A percentile compares a stretch with the other conserved stretches of the same genome.
These are phyloP conservation scores for Starmerella geochares DNA, from an alignment of 805 yeast genomes.

Conservation along the genomic window DNA sequence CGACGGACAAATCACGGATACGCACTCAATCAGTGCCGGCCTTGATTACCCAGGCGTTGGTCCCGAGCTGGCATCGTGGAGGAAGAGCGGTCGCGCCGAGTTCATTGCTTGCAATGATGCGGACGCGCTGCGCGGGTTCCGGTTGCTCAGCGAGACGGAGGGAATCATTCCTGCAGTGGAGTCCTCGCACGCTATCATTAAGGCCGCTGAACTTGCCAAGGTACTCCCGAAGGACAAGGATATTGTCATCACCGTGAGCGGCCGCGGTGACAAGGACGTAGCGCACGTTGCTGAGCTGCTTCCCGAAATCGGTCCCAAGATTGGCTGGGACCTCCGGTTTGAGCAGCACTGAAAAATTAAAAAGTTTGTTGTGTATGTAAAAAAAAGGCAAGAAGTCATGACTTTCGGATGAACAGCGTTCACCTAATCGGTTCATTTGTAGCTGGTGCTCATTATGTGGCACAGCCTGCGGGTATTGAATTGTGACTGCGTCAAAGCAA, in stretches of 20 bases:
- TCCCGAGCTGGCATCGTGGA: constrained; percentile 94
- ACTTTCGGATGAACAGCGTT: no score
- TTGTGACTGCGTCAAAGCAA: no score
- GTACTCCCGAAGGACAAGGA: constrained; percentile 68
- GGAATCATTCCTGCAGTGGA: constrained; percentile 98
- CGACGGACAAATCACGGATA: constrained; percentile 96
- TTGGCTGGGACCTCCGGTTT: constrained; percentile 94
- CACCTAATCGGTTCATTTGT: no score
- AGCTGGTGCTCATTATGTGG: no score
- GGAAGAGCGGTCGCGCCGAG: constrained; percentile 81
- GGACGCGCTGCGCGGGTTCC: constrained; percentile 88
- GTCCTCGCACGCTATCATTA: constrained; percentile 91
- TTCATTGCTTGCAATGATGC: constrained; percentile 91
- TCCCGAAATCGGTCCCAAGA: constrained; percentile 79
- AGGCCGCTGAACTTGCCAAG: constrained; percentile 82
- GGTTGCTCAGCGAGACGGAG: constrained; percentile 77
- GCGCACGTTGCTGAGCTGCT: constrained; percentile 92
- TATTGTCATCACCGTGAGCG: constrained; percentile 81
- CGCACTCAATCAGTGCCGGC: constrained; percentile 97
- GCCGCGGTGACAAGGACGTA: constrained; percentile 99
- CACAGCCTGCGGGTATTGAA: no score
- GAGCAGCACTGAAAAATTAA: constrained; percentile 11
- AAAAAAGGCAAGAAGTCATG: no score
- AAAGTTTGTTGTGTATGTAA: no score
- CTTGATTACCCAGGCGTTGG: constrained; percentile 99